These are phyloP conservation scores for Flaveria brownii DNA, from an alignment of 129 eudicot genomes.

Conservation along the genomic window DNA sequence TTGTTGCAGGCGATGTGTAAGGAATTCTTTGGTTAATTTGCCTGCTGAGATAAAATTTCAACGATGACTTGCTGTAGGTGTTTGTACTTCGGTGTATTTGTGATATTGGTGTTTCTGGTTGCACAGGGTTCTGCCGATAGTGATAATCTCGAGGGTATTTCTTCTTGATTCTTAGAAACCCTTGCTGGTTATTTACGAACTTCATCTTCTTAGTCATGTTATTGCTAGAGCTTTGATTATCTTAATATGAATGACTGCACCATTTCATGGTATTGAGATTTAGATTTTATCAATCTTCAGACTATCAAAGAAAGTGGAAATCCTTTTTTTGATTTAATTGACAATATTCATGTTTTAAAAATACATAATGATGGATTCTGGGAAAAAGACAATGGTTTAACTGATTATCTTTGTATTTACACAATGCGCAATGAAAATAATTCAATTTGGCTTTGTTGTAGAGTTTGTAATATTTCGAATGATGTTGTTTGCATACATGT, in stretches of 20 bases:
- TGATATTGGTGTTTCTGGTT: constrained; percentile 33
- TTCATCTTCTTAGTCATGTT: not conserved
- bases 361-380: not conserved
- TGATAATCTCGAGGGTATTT: constrained; percentile 58
- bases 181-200: not conserved
- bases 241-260: not conserved
- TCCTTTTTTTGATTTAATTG: not conserved
- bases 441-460: constrained; percentile 1
- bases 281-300: not conserved
- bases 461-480: constrained; percentile 15
- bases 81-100: constrained; percentile 39
- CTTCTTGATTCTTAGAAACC: not conserved
- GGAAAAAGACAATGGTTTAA: not conserved
- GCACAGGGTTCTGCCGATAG: constrained; percentile 45
- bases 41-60: constrained; percentile 6
- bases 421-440: not conserved
- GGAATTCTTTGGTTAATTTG: constrained; percentile 26
- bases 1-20: constrained; percentile 29
- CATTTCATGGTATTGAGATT: constrained; percentile 6
- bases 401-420: not conserved
- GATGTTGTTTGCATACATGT: not conserved
- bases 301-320: not conserved
- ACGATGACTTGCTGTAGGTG: constrained; percentile 39
- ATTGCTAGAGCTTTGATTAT: not conserved
- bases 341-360: constrained; percentile 4